Conservation (phyloP, 352 stramenopile genomes). For the Pythium myriotylum region DNA sequence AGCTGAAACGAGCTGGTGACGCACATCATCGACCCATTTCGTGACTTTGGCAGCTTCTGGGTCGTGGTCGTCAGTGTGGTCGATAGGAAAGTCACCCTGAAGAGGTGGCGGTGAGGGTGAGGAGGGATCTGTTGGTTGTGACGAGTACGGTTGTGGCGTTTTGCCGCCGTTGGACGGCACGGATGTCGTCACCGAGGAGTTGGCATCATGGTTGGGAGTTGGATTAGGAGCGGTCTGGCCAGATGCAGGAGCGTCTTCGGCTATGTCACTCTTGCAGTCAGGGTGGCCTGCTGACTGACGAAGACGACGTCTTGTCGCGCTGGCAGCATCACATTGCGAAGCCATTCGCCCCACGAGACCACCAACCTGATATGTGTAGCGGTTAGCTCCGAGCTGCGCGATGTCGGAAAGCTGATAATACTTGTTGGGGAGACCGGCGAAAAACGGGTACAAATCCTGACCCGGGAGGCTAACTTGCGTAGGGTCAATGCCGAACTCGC, state of each 20-base stretch:
- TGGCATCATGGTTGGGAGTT: no score
- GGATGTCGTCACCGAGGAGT: no score
- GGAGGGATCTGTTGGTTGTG: no score
- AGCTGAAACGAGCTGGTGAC: slow-evolving; percentile 4
- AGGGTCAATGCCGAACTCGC: slow-evolving; percentile 32
- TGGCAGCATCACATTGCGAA: slow-evolving; percentile 13
- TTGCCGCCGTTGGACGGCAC: no score
- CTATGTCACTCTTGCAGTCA: slow-evolving; percentile 17
- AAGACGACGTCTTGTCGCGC: background rate
- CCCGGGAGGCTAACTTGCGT: slow-evolving; percentile 16
- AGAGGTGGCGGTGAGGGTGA: no score
- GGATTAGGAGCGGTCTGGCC: background rate
- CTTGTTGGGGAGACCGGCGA: slow-evolving; percentile 18
- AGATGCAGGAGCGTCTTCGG: background rate
- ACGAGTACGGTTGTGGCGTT: no score
- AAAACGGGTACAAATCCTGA: slow-evolving; percentile 29
- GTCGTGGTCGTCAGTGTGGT: slow-evolving; percentile 20
- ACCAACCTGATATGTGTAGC: slow-evolving; percentile 29
- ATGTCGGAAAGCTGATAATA: slow-evolving; percentile 33
- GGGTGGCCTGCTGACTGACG: background rate
- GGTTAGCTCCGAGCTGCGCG: slow-evolving; percentile 19
- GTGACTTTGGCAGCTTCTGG: slow-evolving; percentile 10
- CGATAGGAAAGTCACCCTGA: background rate
- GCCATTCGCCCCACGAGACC: slow-evolving; percentile 28
- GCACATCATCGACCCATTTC: slow-evolving; percentile 22